phyloP scores from a whole-genome alignment of 257 asterid genomes.

The Dorcoceras hygrometricum region DNA sequence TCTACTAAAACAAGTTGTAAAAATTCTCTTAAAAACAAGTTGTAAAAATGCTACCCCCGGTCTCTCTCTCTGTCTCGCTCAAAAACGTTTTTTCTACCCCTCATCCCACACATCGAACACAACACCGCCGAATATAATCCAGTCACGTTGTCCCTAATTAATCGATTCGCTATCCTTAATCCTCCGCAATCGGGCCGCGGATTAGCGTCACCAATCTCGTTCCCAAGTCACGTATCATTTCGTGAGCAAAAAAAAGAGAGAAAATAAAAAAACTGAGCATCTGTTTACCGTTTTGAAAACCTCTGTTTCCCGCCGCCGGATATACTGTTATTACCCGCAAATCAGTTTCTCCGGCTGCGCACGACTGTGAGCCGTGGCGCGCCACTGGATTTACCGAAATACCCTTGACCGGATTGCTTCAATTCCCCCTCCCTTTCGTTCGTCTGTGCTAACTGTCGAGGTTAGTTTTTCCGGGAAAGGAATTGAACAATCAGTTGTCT shows the following conservation, averaged over 20 bases:
- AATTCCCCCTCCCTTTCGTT: constrained; percentile 27
- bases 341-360: constrained; percentile 39
- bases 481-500: constrained; percentile 28
- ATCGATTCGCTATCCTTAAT: constrained; percentile 8
- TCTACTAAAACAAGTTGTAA: too few relatives aligned
- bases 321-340: constrained; percentile 30
- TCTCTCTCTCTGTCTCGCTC: neutral
- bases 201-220: constrained; percentile 18
- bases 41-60: neutral
- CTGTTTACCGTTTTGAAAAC: constrained; percentile 56
- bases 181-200: neutral
- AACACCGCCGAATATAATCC: constrained; percentile 14
- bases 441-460: constrained; percentile 25
- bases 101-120: constrained; percentile 24
- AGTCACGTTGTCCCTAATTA: neutral
- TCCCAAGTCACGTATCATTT: neutral
- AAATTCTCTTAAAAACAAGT: neutral
- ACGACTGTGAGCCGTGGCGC: constrained; percentile 31
- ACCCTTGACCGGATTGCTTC: constrained; percentile 34
- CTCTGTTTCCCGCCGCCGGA: constrained; percentile 68
- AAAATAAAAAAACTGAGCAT: constrained; percentile 30
- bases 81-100: neutral
- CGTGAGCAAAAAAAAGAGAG: neutral
- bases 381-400: constrained; percentile 31
- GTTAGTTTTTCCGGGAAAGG: constrained; percentile 30